phyloP scores from a whole-genome alignment of 139 green algal species.

The Astrephomene gubernaculifera region DNA sequence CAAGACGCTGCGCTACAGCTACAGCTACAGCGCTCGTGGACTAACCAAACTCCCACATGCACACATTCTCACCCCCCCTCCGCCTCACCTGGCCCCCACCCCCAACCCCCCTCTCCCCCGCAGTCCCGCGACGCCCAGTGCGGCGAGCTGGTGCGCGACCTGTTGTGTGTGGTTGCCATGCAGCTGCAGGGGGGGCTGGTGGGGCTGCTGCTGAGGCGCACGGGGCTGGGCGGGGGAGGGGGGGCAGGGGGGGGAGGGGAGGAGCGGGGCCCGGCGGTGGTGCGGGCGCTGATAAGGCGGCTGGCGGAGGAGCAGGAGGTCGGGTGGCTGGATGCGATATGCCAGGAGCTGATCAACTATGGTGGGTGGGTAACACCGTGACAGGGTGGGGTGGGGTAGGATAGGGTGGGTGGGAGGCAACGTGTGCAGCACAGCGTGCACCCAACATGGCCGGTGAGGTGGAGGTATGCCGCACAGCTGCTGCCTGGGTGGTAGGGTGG shows the following conservation, averaged over 20 bases:
- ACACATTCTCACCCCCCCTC: neutral
- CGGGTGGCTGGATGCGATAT: conserved; percentile 51
- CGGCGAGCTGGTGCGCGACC: conserved; percentile 24
- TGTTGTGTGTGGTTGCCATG: conserved; percentile 29
- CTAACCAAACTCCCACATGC: neutral
- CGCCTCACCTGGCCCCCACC: neutral
- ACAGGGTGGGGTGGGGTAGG: neutral
- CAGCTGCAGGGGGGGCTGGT: conserved; percentile 44
- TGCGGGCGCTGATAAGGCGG: conserved; percentile 39
- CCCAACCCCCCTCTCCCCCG: neutral
- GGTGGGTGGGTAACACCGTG: neutral
- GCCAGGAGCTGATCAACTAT: conserved; percentile 35
- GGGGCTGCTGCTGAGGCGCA: conserved; percentile 14
- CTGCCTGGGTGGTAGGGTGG: neutral
- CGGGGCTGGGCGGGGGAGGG: too few species aligned
- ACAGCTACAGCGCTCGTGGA: neutral
- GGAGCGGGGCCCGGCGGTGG: neutral
- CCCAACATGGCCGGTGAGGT: neutral
- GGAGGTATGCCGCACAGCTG: neutral
- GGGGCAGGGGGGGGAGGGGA: too few species aligned
- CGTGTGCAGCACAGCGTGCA: neutral
- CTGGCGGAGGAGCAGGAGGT: conserved; percentile 52
- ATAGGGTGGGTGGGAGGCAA: neutral
- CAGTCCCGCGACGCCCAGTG: conserved; percentile 12
- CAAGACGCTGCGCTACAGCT: neutral